Percentiles rank a stretch among this genome's conserved stretches.
Conservation (phyloP, 2,329 filamentous ascomycete genomes). For the Penicillium sp. region DNA sequence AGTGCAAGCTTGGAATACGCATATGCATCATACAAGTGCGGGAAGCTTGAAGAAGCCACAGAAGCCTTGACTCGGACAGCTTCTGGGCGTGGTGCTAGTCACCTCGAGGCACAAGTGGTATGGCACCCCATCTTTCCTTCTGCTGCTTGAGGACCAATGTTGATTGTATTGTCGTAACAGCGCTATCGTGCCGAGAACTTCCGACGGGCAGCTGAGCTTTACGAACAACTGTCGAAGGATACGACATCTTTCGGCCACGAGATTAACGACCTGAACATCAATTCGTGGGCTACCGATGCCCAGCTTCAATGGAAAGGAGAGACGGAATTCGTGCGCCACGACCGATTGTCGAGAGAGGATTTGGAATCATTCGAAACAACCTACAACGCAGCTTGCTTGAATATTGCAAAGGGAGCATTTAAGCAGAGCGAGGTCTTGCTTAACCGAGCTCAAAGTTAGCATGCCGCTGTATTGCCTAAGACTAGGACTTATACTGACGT, state of each 20-base stretch:
- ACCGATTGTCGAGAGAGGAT: constrained; percentile 58
- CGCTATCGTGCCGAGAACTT: constrained; percentile 62
- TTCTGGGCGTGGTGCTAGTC: constrained; percentile 53
- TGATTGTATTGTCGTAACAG: constrained; percentile 19
- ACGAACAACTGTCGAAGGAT: constrained; percentile 50
- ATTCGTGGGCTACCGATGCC: constrained; percentile 60
- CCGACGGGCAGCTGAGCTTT: constrained; percentile 54
- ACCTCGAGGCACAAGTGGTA: constrained; percentile 64
- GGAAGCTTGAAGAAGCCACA: constrained; percentile 56
- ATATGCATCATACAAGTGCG: constrained; percentile 64
- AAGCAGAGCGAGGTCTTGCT: constrained; percentile 59
- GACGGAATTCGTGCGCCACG: constrained; percentile 52
- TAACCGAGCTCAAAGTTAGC: constrained; percentile 56
- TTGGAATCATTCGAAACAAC: constrained; percentile 64
- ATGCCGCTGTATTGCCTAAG: background rate
- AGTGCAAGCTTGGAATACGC: constrained; percentile 59
- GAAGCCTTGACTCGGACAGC: constrained; percentile 48
- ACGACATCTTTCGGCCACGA: constrained; percentile 47
- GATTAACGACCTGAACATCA: constrained; percentile 62
- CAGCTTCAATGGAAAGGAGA: constrained; percentile 62
- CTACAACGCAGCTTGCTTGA: constrained; percentile 64
- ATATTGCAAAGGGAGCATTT: constrained; percentile 61
- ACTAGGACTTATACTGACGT: constrained; percentile 9
- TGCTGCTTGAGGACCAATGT: constrained; percentile 1
- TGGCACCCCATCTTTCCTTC: constrained; percentile 22